Evolutionary conservation across 75 land plant species (phyloP).

Genomic region (Chamaecyparis obtusa): DNA sequence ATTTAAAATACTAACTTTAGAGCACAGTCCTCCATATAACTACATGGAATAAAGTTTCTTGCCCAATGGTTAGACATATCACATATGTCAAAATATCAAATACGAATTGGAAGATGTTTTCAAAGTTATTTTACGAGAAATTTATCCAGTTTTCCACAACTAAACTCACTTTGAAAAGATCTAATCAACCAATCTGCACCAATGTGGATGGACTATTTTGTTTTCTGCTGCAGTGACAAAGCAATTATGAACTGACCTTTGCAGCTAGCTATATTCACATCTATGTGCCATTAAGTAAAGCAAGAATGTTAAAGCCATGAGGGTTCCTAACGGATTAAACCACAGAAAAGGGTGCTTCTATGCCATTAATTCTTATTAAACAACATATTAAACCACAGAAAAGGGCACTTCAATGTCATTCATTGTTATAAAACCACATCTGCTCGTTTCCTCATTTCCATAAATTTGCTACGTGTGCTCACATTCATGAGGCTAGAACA

Average conservation of each 20-base stretch:
- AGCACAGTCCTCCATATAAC: neutral
- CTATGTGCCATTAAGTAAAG: neutral
- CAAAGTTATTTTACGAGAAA: neutral
- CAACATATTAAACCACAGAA: neutral
- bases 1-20: too few relatives aligned
- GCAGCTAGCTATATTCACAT: neutral
- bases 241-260: neutral
- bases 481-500: neutral
- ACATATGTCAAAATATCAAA: neutral
- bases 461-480: neutral
- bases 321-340: neutral
- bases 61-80: neutral
- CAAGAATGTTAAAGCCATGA: neutral
- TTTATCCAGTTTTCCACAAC: neutral
- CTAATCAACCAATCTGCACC: neutral
- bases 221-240: neutral
- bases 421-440: neutral
- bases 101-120: neutral
- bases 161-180: neutral
- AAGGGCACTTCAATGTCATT: neutral
- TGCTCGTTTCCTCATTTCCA: neutral
- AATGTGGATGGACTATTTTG: neutral
- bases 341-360: neutral
- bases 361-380: neutral
- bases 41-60: neutral